These are phyloP conservation scores for Solanum tarijense DNA, from an alignment of 257 asterid species.

Conservation along the genomic window DNA sequence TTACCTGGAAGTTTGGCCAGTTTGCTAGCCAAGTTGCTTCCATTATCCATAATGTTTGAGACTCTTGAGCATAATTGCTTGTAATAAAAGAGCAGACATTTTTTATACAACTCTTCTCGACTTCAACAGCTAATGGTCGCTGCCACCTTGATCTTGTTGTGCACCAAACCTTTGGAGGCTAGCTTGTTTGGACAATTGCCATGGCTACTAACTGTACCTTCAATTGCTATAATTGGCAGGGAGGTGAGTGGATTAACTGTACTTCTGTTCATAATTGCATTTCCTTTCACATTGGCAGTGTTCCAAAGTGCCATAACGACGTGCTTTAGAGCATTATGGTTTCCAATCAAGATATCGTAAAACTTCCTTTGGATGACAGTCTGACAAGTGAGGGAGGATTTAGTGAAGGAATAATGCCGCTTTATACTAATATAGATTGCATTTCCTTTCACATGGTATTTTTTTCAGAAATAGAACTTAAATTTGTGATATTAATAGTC, in stretches of 20 bases:
- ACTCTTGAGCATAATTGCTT: background rate
- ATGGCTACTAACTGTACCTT: slow-evolving; percentile 81
- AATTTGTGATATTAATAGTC: background rate
- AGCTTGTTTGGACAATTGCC: slow-evolving; percentile 63
- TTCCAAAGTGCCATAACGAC: background rate
- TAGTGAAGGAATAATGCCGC: background rate
- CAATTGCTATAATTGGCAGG: slow-evolving; percentile 90
- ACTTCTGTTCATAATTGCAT: background rate
- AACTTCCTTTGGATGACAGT: background rate
- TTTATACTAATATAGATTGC: background rate
- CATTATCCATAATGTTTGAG: background rate
- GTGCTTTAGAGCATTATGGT: background rate
- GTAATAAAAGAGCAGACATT: background rate
- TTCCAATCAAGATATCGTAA: background rate
- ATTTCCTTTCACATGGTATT: background rate
- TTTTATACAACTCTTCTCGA: background rate
- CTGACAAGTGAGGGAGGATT: background rate
- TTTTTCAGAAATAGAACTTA: background rate
- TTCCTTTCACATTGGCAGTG: background rate
- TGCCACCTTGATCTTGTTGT: slow-evolving; percentile 83
- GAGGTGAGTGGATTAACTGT: slow-evolving; percentile 44
- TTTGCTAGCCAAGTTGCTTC: background rate
- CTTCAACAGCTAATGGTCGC: slow-evolving; percentile 94
- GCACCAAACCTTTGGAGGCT: slow-evolving; percentile 70
- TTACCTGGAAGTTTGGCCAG: background rate